phyloP scores from a whole-genome alignment of 306 rosid genomes.

The Myrica gale region DNA sequence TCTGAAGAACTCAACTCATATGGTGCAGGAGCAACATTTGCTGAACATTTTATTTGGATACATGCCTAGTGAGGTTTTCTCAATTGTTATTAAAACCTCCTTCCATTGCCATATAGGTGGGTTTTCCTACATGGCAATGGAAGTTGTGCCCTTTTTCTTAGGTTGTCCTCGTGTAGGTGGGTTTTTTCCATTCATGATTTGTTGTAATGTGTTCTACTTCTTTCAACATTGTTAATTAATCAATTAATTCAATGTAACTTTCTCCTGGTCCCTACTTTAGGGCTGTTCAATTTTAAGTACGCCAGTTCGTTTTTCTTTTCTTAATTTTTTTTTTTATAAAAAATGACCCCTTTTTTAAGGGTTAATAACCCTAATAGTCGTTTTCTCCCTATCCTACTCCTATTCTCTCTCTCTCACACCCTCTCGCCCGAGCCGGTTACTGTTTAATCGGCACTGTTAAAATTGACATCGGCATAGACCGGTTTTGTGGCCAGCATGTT shows the following conservation, averaged over 20 bases:
- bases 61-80: constrained; percentile 39
- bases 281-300: neutral
- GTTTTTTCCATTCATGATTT: constrained; percentile 39
- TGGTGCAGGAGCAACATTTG: constrained; percentile 37
- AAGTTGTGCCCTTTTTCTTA: constrained; percentile 36
- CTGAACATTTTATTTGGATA: constrained; percentile 39
- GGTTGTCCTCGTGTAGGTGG: constrained; percentile 34
- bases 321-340: neutral
- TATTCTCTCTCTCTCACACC: too few species aligned
- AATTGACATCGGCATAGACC: too few species aligned
- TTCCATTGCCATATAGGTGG: too few species aligned
- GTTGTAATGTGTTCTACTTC: constrained; percentile 47
- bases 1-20: constrained; percentile 23
- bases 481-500: too few species aligned
- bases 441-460: too few species aligned
- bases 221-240: constrained; percentile 55
- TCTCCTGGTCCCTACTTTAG: neutral
- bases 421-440: too few species aligned
- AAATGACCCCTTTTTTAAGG: too few species aligned
- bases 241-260: constrained; percentile 39
- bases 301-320: too few species aligned
- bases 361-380: too few species aligned
- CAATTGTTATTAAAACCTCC: constrained; percentile 34
- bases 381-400: too few species aligned
- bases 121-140: too few species aligned